A percentile compares a stretch with the other conserved stretches of the same genome.
These are phyloP conservation scores for Coemansia sp. DNA, from an alignment of 192 early-diverging fungal species.

Conservation along the genomic window DNA sequence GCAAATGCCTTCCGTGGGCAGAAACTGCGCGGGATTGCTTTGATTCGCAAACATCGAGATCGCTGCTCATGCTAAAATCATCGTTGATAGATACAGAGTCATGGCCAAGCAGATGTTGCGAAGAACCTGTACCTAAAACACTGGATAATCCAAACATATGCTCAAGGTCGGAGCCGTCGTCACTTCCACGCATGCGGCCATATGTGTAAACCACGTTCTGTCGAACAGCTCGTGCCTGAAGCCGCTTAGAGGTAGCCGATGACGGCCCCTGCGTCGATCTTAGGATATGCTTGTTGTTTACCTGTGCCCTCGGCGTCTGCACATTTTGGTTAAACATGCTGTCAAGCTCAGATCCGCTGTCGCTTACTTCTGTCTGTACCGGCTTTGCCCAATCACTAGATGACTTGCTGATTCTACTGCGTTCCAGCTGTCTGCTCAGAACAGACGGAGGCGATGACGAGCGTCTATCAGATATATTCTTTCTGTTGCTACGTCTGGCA, in stretches of 20 bases:
- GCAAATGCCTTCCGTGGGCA: not conserved
- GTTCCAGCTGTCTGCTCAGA: conserved; percentile 21
- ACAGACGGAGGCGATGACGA: conserved; percentile 50
- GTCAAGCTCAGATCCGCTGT: not conserved
- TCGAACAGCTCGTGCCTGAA: conserved; percentile 34
- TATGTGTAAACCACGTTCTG: conserved; percentile 52
- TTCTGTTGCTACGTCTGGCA: not conserved
- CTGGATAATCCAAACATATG: conserved; percentile 19
- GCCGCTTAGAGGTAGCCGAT: conserved; percentile 35
- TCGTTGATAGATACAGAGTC: not conserved
- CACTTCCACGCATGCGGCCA: conserved; percentile 37
- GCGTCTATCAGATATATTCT: conserved; percentile 10
- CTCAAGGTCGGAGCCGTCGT: conserved; percentile 18
- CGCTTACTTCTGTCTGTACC: conserved; percentile 19
- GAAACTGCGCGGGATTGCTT: not conserved
- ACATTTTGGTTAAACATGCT: not conserved
- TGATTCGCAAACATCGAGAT: too few species aligned
- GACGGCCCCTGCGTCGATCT: conserved; percentile 34
- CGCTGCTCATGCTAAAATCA: not conserved
- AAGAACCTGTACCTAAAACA: not conserved
- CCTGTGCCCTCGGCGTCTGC: conserved; percentile 26
- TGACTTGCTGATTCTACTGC: conserved; percentile 21
- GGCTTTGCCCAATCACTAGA: conserved; percentile 9
- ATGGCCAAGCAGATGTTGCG: conserved; percentile 20
- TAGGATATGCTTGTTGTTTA: conserved; percentile 10